phyloP scores from a whole-genome alignment of 768 basidiomycete genomes.

The Serendipita indica region DNA sequence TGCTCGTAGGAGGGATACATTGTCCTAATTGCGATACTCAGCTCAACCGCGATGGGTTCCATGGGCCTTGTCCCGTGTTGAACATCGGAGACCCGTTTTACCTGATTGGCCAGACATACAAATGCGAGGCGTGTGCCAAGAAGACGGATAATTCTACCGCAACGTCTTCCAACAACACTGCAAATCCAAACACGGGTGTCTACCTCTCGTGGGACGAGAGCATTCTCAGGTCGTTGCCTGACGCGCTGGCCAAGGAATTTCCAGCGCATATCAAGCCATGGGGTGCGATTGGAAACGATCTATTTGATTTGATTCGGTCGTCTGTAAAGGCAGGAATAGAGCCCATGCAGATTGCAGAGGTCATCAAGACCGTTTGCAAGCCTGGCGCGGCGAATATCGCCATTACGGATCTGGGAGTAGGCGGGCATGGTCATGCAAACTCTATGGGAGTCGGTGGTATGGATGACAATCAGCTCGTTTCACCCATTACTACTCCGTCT shows the following conservation, averaged over 20 bases:
- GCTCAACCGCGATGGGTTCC: background rate
- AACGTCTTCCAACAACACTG: background rate
- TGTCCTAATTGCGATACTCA: conserved; percentile 44
- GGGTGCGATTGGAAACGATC: background rate
- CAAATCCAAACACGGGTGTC: background rate
- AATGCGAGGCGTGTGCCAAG: background rate
- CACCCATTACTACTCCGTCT: background rate
- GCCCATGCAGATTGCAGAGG: background rate
- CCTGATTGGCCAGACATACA: conserved; percentile 4
- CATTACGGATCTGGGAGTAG: too few species aligned
- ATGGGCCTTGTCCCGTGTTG: conserved; percentile 61
- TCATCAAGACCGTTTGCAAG: background rate
- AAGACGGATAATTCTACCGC: background rate
- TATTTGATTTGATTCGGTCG: background rate
- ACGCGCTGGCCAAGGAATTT: background rate
- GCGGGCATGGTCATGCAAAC: too few species aligned
- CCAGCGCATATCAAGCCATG: background rate
- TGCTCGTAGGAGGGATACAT: conserved; percentile 67
- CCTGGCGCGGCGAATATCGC: too few species aligned
- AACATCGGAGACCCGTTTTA: conserved; percentile 36
- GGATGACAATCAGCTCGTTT: background rate
- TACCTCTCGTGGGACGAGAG: background rate
- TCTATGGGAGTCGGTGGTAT: background rate
- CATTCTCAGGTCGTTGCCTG: background rate
- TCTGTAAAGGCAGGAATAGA: background rate